A percentile compares a stretch with the other conserved stretches of the same genome.
Conservation (phyloP, 2,329 filamentous ascomycete genomes). For the Chrysosporium queenslandicum region DNA sequence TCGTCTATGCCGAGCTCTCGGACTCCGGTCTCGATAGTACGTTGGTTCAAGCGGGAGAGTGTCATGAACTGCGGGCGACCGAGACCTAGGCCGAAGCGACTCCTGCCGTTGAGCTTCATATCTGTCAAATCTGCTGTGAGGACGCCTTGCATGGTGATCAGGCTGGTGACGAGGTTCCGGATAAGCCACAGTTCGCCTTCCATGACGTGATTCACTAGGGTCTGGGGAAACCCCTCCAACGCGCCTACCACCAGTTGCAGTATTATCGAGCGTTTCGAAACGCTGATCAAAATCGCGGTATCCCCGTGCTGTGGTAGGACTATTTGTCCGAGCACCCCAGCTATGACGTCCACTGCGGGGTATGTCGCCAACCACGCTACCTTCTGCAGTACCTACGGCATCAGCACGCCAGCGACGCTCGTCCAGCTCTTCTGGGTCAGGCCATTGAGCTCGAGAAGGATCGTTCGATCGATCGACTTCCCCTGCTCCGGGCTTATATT, state of each 20-base stretch:
- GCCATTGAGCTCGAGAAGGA: conserved; percentile 10
- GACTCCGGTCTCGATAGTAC: conserved; percentile 24
- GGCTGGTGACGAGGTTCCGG: conserved; percentile 16
- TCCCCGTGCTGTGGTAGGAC: conserved; percentile 13
- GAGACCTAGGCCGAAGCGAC: conserved; percentile 21
- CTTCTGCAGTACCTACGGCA: conserved; percentile 14
- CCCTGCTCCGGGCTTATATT: conserved; percentile 10
- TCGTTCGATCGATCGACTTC: conserved; percentile 12
- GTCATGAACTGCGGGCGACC: conserved; percentile 21
- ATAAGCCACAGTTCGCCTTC: conserved; percentile 16
- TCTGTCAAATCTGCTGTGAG: conserved; percentile 23
- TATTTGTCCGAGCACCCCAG: conserved; percentile 16
- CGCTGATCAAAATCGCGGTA: conserved; percentile 18
- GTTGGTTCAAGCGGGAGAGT: conserved; percentile 15
- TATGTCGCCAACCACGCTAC: conserved; percentile 12
- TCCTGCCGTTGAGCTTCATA: conserved; percentile 23
- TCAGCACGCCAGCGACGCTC: conserved; percentile 17
- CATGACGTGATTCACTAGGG: conserved; percentile 16
- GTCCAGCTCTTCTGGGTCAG: conserved; percentile 13
- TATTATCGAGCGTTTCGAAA: conserved; percentile 13
- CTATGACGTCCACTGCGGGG: conserved; percentile 10
- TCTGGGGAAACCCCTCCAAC: conserved; percentile 18
- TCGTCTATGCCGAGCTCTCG: conserved; percentile 14
- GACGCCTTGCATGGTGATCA: conserved; percentile 15
- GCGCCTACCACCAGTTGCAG: conserved; percentile 9